A percentile compares a stretch with the other conserved stretches of the same genome.
These are phyloP conservation scores for Carex parvula DNA, from an alignment of 176 grass and related monocot species.

Conservation along the genomic window DNA sequence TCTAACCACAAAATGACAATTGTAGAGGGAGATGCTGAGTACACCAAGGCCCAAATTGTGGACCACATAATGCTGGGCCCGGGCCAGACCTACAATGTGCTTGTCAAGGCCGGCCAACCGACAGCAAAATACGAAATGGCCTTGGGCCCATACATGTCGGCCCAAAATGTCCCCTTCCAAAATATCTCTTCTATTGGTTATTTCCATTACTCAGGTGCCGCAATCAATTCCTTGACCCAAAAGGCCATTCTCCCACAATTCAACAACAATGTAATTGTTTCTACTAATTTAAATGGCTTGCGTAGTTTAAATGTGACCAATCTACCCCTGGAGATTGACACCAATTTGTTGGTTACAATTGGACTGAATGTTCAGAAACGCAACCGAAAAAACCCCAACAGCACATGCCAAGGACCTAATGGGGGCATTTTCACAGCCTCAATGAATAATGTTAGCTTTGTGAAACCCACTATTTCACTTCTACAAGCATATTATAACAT, in stretches of 20 bases:
- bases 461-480: slow-evolving; percentile 23
- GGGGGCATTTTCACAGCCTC: slow-evolving; percentile 23
- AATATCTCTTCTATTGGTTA: slow-evolving; percentile 18
- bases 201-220: slow-evolving; percentile 5
- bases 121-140: slow-evolving; percentile 26
- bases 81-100: slow-evolving; percentile 70
- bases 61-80: slow-evolving; percentile 55
- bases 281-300: slow-evolving; percentile 2
- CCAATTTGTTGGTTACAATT: slow-evolving; percentile 29
- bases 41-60: slow-evolving; percentile 53
- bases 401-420: slow-evolving; percentile 23
- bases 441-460: slow-evolving; percentile 33
- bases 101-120: slow-evolving; percentile 38
- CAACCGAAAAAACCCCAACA: slow-evolving; percentile 22
- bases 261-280: slow-evolving; percentile 9
- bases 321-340: slow-evolving; percentile 30
- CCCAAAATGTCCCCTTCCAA: slow-evolving; percentile 8
- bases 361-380: slow-evolving; percentile 22
- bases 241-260: slow-evolving; percentile 14
- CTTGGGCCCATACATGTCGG: slow-evolving; percentile 19
- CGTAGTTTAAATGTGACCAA: slow-evolving; percentile 8
- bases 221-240: background rate
- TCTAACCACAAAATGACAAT: slow-evolving; percentile 50
- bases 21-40: slow-evolving; percentile 43
- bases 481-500: slow-evolving; percentile 30